Evolutionary conservation across 495 filamentous ascomycete genomes (phyloP), one percentile per base, ranked within the genome.

Genomic region (Aspergillus taichungensis): DNA sequence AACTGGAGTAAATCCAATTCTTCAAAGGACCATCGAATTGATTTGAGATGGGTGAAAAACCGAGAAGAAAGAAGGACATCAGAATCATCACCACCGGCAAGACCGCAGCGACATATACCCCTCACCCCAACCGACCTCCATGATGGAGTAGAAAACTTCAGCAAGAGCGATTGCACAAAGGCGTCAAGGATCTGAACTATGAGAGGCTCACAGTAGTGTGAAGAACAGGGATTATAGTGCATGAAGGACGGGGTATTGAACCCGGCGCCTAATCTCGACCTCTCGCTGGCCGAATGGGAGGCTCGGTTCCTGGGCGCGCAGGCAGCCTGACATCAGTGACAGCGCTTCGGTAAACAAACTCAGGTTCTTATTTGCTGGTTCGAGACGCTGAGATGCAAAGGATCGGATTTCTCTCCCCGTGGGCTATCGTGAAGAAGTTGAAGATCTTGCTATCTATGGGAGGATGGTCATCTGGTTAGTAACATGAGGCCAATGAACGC

Each of bases 141-240:
- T 24, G 2, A 24, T 24, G 18, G 18, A 2, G 18, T 24, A 1
- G 28, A 30, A 6, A 6, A 30, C n/a, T 8, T 30, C 14, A 30
- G 40, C 40, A 13, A 37, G 35, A 14, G 35, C 35, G 13, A 37
- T 8, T 13, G 37, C 30, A 13, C 13, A 30, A 30, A 45, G 38
- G 51, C 54, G 50, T 49, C 45, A 53, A 53, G 57, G 56, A 54
- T 56, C 52, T 52, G 40, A 43, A 52, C 48, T 36, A 46, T 56
- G 51, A 59, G 44, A 56, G 53, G 56, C 40, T 51, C 40, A 37
- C 40, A 13, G 13, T 35, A 43, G 14, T 50, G 42, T 55, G 57
- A 51, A 53, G 46, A 53, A 51, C 34, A 42, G 38, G 42, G 47
- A 49, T 47, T 43, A 40, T 42, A 7, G 33, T 51, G 49, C 44